phyloP scores from a whole-genome alignment of 2,329 filamentous ascomycete species.

The Aspergillus sp. region DNA sequence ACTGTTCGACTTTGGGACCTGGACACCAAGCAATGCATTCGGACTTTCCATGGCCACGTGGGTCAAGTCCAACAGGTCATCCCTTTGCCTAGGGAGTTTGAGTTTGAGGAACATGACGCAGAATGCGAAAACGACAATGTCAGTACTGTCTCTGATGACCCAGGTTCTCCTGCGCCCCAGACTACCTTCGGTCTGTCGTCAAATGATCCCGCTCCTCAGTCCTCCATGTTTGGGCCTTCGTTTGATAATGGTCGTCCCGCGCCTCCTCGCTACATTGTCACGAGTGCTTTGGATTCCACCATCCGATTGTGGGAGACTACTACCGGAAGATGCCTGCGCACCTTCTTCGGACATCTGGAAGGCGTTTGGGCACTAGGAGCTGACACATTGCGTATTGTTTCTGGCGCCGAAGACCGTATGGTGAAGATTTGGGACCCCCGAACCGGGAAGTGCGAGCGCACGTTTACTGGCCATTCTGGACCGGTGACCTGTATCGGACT shows the following conservation, averaged over 20 bases:
- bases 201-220: conserved; percentile 36
- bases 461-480: conserved; percentile 84
- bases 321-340: conserved; percentile 77
- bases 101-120: conserved; percentile 70
- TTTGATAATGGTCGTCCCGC: conserved; percentile 66
- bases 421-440: conserved; percentile 95
- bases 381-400: conserved; percentile 83
- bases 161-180: conserved; percentile 21
- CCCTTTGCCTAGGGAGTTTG: conserved; percentile 80
- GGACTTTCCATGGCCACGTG: conserved; percentile 80
- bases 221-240: conserved; percentile 57
- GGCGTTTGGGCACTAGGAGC: conserved; percentile 92
- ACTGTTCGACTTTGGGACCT: conserved; percentile 92
- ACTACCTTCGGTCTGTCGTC: conserved; percentile 24
- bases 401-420: conserved; percentile 88
- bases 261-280: conserved; percentile 88
- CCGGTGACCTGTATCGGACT: conserved; percentile 92
- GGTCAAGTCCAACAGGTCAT: conserved; percentile 93
- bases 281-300: conserved; percentile 84
- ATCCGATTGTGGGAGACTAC: conserved; percentile 89
- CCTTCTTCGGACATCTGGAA: conserved; percentile 95
- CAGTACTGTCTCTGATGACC: conserved; percentile 33
- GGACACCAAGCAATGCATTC: conserved; percentile 75
- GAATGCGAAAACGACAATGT: conserved; percentile 57
- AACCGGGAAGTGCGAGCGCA: conserved; percentile 86